These are phyloP conservation scores for Cladorrhinum sp. DNA, from an alignment of 2,329 filamentous ascomycete genomes.

Conservation along the genomic window DNA sequence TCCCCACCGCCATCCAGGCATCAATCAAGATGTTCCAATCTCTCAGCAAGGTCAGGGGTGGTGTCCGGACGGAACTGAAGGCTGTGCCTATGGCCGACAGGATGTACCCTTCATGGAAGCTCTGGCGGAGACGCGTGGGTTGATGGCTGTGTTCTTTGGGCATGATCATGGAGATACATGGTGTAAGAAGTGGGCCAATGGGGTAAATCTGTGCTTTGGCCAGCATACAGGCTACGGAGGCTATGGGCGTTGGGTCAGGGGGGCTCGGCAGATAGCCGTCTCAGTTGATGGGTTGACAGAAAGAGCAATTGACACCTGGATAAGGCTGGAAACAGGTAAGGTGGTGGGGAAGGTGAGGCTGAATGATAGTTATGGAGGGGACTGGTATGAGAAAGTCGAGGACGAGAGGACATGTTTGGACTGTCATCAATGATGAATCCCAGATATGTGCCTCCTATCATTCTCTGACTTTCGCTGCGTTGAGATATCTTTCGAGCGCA, in stretches of 20 bases:
- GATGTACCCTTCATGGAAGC: constrained; percentile 58
- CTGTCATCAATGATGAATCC: constrained; percentile 11
- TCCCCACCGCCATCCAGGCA: constrained; percentile 31
- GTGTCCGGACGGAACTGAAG: constrained; percentile 31
- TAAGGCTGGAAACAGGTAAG: constrained; percentile 47
- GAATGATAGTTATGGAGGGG: constrained; percentile 50
- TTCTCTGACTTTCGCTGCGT: no score
- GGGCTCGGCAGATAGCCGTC: constrained; percentile 46
- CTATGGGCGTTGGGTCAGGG: constrained; percentile 63
- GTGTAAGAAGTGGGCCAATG: constrained; percentile 45
- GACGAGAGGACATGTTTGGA: constrained; percentile 24
- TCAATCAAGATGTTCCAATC: constrained; percentile 34
- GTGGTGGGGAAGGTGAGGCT: constrained; percentile 44
- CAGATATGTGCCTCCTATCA: no score
- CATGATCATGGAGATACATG: constrained; percentile 59
- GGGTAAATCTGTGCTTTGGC: constrained; percentile 44
- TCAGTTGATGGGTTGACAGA: constrained; percentile 24
- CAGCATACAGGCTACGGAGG: constrained; percentile 69
- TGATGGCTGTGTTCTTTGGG: constrained; percentile 54
- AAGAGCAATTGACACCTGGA: constrained; percentile 46
- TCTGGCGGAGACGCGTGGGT: constrained; percentile 45
- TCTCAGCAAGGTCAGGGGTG: constrained; percentile 34
- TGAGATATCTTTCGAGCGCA: no score
- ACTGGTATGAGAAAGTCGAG: constrained; percentile 40
- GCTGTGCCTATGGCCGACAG: constrained; percentile 37